phyloP scores from a whole-genome alignment of 2,329 filamentous ascomycete species.

The Fusarium musae region DNA sequence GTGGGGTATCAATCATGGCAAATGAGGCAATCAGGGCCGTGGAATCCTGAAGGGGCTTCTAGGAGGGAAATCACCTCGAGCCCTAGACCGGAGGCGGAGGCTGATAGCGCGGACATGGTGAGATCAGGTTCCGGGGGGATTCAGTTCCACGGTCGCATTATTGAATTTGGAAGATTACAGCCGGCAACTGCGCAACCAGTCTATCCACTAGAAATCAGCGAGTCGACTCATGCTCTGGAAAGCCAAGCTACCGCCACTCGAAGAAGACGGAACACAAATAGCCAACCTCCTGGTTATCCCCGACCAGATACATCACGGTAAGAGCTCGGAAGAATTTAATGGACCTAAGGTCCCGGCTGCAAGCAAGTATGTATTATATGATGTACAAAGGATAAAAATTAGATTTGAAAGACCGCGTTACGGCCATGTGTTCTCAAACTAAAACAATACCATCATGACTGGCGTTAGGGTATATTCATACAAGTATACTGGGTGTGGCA shows the following conservation, averaged over 20 bases:
- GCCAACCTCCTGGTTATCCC: neutral
- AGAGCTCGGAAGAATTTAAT: neutral
- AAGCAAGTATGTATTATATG: neutral
- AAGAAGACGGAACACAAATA: neutral
- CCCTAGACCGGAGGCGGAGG: neutral
- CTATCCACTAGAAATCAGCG: slow-evolving; percentile 31
- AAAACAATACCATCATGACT: neutral
- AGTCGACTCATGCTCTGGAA: slow-evolving; percentile 10
- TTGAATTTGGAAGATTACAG: slow-evolving; percentile 36
- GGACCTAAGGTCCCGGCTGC: neutral
- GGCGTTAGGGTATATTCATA: neutral
- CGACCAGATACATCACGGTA: neutral
- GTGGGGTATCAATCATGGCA: slow-evolving; percentile 25
- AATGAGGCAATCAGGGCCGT: slow-evolving; percentile 26
- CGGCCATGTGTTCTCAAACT: neutral
- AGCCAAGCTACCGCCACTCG: slow-evolving; percentile 3
- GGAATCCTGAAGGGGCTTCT: slow-evolving; percentile 24
- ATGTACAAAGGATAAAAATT: neutral
- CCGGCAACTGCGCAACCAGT: neutral
- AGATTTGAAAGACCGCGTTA: neutral
- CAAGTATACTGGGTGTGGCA: neutral
- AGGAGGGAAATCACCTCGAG: slow-evolving; percentile 4
- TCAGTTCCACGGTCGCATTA: slow-evolving; percentile 37
- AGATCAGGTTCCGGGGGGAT: slow-evolving; percentile 41
- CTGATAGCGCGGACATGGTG: slow-evolving; percentile 35